phyloP scores from a whole-genome alignment of 176 grass and related monocot species.

The Echinochloa phyllopogon region DNA sequence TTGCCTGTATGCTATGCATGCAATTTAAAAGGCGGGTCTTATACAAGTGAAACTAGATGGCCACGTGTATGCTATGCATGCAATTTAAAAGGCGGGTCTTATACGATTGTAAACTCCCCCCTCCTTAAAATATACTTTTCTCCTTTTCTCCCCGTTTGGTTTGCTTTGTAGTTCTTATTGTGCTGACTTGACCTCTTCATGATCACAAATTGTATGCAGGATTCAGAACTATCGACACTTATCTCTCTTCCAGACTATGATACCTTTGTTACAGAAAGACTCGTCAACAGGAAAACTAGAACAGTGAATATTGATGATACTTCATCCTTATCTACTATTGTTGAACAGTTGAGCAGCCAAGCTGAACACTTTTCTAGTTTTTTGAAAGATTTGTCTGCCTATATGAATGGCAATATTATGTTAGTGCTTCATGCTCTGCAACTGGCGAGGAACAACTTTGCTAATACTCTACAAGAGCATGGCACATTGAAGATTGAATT shows the following conservation, averaged over 20 bases:
- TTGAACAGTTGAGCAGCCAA: slow-evolving; percentile 63
- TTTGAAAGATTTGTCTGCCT: slow-evolving; percentile 68
- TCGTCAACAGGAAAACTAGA: slow-evolving; percentile 39
- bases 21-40: slow-evolving; percentile 1
- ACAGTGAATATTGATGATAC: slow-evolving; percentile 48
- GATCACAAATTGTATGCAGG: slow-evolving; percentile 49
- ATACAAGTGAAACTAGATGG: too few relatives aligned
- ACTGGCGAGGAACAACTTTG: slow-evolving; percentile 57
- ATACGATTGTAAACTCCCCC: not conserved
- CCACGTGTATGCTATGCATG: slow-evolving; percentile 10
- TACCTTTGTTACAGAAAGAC: slow-evolving; percentile 65
- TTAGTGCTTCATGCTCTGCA: slow-evolving; percentile 61
- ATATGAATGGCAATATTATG: slow-evolving; percentile 63
- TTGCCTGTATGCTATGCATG: slow-evolving; percentile 11
- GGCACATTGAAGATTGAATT: slow-evolving; percentile 71
- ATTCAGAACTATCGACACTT: slow-evolving; percentile 52
- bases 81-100: slow-evolving; percentile 1
- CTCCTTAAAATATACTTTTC: not conserved
- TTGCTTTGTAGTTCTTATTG: slow-evolving; percentile 34
- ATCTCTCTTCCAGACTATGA: slow-evolving; percentile 65
- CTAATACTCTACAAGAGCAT: slow-evolving; percentile 65
- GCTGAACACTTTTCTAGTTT: slow-evolving; percentile 48
- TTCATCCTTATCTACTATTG: slow-evolving; percentile 63
- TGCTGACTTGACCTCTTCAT: slow-evolving; percentile 24
- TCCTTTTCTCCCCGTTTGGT: not conserved